Base-by-base conservation (phyloP, 352 stramenopile genomes). In the Phytophthora kernoviae region DNA sequence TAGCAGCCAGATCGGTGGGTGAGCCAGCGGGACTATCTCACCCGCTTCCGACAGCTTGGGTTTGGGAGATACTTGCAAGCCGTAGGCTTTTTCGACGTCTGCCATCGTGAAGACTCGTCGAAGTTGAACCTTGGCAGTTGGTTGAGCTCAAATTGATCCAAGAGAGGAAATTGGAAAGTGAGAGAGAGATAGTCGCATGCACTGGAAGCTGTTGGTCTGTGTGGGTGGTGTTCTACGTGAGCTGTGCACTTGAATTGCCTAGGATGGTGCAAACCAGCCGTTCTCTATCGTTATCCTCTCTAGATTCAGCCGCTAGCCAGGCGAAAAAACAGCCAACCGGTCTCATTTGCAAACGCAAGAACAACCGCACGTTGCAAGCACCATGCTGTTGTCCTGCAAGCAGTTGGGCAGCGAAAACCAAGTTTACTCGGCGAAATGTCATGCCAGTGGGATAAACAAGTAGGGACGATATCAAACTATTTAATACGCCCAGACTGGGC, bases 1-100 rank as follows among this genome's bases (percentile, higher is more conserved):
- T 27, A 89, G 66, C 41, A 78, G 50, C 51, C 58, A 65, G 34
- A 84, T 72, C n/a, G 76, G 73, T 33, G 63, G 68, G 27, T 68
- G 65, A 11, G 60, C 52, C 18, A 72, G 41, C 3, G 66, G 30
- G n/a, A 42, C 48, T 9, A 34, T 2, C 21, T 62, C 62, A 21
- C n/a, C 46, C 24, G 59, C 43, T 27, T 67, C 49, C 30, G 44
- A 27, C 4, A 17, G 21, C 18, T 53, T 48, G 9, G 42, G 49
- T 24, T 66, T 75, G 42, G 67, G 67, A 2, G 67, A 75, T 21
- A 32, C 48, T 41, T 75, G 48, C 24, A 68, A 30, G 32, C 63
- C 67, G 49, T 76, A 76, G 27, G 54, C 57, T 63, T 68, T 72
- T 41, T 72, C 63, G 40, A 64, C 41, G 51, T 68, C 57, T 22